phyloP scores from a whole-genome alignment of 2,329 filamentous ascomycete species.

The Colletotrichum cereale region DNA sequence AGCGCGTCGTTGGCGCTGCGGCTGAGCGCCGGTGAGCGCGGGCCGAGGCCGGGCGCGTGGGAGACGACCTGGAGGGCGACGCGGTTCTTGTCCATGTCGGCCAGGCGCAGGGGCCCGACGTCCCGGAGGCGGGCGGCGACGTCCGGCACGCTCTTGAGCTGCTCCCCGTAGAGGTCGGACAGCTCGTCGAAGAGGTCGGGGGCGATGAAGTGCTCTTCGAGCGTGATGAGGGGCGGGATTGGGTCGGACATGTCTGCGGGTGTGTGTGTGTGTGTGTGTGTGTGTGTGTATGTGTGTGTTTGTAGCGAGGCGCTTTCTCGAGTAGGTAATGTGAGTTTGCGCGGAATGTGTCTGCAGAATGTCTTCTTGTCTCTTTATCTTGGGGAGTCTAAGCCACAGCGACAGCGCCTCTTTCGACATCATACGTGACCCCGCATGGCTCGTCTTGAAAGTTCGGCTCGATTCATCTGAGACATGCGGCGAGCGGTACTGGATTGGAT shows the following conservation, averaged over 20 bases:
- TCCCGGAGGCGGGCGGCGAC: conserved; percentile 44
- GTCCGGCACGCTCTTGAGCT: conserved; percentile 42
- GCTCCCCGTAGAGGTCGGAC: conserved; percentile 40
- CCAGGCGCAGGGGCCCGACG: conserved; percentile 42
- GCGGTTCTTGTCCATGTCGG: conserved; percentile 44
- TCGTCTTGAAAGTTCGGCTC: background rate
- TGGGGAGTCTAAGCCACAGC: background rate
- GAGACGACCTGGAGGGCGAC: conserved; percentile 42
- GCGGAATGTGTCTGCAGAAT: background rate
- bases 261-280: background rate
- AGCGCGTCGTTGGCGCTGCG: conserved; percentile 45
- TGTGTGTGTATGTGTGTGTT: background rate
- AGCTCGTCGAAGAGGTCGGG: conserved; percentile 37
- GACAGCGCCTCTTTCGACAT: background rate
- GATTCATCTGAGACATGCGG: background rate
- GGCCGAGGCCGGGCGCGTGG: conserved; percentile 31
- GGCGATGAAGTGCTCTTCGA: conserved; percentile 57
- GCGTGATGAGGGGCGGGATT: conserved; percentile 51
- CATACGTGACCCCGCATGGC: background rate
- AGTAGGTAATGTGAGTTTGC: background rate
- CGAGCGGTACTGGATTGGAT: no score
- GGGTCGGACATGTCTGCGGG: background rate
- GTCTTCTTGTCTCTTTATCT: background rate
- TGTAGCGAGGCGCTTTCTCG: no score
- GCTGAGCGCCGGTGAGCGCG: conserved; percentile 40